phyloP scores from a whole-genome alignment of 352 stramenopile genomes.

The Elongisporangium senticosum region DNA sequence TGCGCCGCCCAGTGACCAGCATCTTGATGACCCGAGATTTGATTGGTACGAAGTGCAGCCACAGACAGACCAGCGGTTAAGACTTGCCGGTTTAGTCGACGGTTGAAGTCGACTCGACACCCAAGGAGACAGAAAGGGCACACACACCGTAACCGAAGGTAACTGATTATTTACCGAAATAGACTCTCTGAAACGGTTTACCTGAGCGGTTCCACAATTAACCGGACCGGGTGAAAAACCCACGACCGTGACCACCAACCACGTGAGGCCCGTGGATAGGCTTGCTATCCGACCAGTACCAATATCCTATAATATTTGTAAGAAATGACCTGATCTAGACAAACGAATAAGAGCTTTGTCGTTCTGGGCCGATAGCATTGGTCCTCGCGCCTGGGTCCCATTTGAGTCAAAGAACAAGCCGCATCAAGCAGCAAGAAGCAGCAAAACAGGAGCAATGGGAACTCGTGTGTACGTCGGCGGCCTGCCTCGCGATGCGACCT shows the following conservation, averaged over 20 bases:
- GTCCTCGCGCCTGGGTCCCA: not conserved
- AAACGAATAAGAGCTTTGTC: not conserved
- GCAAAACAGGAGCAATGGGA: conserved; percentile 40
- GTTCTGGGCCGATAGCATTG: not conserved
- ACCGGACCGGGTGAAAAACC: not conserved
- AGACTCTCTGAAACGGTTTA: not conserved
- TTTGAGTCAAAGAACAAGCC: conserved; percentile 8
- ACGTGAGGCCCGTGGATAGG: not conserved
- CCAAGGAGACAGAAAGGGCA: not conserved
- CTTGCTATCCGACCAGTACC: conserved; percentile 5
- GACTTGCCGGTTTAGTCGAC: not conserved
- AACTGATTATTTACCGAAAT: not conserved
- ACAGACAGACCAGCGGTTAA: not conserved
- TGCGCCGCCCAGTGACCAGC: conserved; percentile 13
- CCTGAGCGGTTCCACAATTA: not conserved
- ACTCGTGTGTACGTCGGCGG: conserved; percentile 82
- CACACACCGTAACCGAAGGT: not conserved
- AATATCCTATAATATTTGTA: not conserved
- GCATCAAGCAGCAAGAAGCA: conserved; percentile 10
- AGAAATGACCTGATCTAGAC: not conserved
- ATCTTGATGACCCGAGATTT: conserved; percentile 5
- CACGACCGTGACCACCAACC: conserved; percentile 6
- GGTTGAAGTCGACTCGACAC: not conserved
- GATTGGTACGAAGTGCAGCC: not conserved
- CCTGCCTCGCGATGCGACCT: conserved; percentile 73